Conservation (phyloP, 352 stramenopile species). For the Peronospora farinosa region DNA sequence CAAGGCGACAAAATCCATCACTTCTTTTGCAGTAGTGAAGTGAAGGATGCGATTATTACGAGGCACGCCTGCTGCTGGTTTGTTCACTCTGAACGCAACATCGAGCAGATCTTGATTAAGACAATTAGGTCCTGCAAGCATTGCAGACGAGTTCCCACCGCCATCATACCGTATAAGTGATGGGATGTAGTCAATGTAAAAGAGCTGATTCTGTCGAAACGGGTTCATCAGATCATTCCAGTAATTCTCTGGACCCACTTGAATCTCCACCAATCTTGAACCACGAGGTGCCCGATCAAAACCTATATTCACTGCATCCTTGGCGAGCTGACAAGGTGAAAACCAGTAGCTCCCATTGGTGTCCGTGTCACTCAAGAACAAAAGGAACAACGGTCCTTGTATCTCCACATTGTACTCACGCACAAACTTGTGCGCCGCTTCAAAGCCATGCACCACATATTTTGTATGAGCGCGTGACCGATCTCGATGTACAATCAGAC, state of each 20-base stretch:
- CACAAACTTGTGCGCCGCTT: constrained; percentile 66
- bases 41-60: constrained; percentile 53
- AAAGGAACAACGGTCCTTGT: constrained; percentile 61
- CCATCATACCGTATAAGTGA: constrained; percentile 76
- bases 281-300: constrained; percentile 56
- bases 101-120: constrained; percentile 60
- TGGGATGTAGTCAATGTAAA: constrained; percentile 79
- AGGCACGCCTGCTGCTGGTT: constrained; percentile 27
- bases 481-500: constrained; percentile 28
- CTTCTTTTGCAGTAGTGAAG: constrained; percentile 28
- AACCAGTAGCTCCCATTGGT: constrained; percentile 76
- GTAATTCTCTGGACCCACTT: constrained; percentile 42
- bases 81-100: constrained; percentile 54
- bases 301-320: constrained; percentile 48
- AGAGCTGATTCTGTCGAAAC: constrained; percentile 74
- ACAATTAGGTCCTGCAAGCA: constrained; percentile 68
- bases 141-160: constrained; percentile 54
- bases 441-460: constrained; percentile 63
- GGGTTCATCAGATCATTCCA: constrained; percentile 73
- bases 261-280: constrained; percentile 66
- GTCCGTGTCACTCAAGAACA: constrained; percentile 73
- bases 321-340: constrained; percentile 51
- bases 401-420: constrained; percentile 59
- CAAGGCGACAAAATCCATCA: constrained; percentile 45
- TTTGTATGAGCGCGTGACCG: constrained; percentile 47